These are phyloP conservation scores for Exserohilum turcica DNA, from an alignment of 2,329 filamentous ascomycete genomes.

Conservation along the genomic window DNA sequence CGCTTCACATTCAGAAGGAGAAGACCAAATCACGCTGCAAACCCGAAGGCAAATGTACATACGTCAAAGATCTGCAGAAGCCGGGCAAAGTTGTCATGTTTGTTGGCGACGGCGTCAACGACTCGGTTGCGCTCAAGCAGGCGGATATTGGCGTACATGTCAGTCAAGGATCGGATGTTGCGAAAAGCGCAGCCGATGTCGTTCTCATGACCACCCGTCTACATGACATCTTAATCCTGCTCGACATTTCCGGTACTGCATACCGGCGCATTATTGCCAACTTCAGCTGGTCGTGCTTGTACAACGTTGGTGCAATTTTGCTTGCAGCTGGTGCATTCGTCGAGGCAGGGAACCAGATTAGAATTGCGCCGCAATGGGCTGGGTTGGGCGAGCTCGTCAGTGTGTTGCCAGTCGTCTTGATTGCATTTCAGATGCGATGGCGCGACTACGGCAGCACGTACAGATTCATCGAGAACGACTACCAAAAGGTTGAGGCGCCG, in stretches of 20 bases:
- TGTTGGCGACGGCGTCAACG: conserved; percentile 79
- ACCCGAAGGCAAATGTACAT: conserved; percentile 61
- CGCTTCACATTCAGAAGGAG: conserved; percentile 41
- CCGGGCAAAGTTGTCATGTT: conserved; percentile 62
- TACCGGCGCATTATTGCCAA: conserved; percentile 62
- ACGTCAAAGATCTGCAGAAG: conserved; percentile 50
- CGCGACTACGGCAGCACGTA: conserved; percentile 32
- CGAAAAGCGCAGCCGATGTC: conserved; percentile 69
- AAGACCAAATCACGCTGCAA: conserved; percentile 55
- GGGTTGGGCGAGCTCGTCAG: conserved; percentile 76
- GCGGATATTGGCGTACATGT: conserved; percentile 75
- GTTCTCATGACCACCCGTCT: conserved; percentile 67
- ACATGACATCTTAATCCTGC: conserved; percentile 60
- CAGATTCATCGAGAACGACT: conserved; percentile 22
- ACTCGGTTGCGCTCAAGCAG: conserved; percentile 72
- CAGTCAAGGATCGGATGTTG: conserved; percentile 63
- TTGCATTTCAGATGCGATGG: conserved; percentile 58
- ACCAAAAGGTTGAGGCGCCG: conserved; percentile 9
- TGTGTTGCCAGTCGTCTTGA: conserved; percentile 69
- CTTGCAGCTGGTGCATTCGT: conserved; percentile 65
- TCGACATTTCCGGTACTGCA: conserved; percentile 58
- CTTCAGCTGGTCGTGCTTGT: conserved; percentile 71
- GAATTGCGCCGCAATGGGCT: conserved; percentile 67
- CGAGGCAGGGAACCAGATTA: conserved; percentile 40
- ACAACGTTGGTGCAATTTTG: conserved; percentile 71